Conservation (phyloP, 257 asterid genomes). For the Solanum lignicaule region DNA sequence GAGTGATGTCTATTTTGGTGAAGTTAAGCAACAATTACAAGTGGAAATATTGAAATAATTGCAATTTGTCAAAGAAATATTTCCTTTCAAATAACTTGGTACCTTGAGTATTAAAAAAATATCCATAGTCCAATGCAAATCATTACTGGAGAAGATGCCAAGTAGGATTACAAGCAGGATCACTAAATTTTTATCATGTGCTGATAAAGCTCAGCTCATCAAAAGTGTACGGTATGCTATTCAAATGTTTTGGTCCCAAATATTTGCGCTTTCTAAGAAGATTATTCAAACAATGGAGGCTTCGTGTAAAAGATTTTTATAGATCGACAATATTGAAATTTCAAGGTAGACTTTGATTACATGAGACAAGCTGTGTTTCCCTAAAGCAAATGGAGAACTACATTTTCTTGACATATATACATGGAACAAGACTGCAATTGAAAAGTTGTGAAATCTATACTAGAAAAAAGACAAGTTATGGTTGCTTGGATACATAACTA, state of each 20-base stretch:
- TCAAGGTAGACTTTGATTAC: not conserved
- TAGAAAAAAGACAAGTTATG: not conserved
- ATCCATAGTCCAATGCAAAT: not conserved
- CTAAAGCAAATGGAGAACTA: not conserved
- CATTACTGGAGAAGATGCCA: not conserved
- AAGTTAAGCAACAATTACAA: too few relatives aligned
- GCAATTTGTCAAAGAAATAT: not conserved
- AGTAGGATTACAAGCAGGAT: too few relatives aligned
- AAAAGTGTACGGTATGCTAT: not conserved
- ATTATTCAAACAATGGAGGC: not conserved
- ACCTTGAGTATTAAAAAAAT: not conserved
- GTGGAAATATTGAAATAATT: too few relatives aligned
- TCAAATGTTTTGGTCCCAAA: not conserved
- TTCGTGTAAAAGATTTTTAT: not conserved
- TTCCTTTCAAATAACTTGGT: not conserved
- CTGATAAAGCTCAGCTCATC: not conserved
- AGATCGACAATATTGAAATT: not conserved
- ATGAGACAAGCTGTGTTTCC: not conserved
- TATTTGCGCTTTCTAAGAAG: not conserved
- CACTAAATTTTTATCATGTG: too few relatives aligned
- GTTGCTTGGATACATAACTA: too few relatives aligned
- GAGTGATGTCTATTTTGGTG: too few relatives aligned
- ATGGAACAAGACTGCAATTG: not conserved
- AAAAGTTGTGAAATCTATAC: not conserved
- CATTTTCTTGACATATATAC: too few relatives aligned